These are phyloP conservation scores for Diaporthe nobilis DNA, from an alignment of 2,329 filamentous ascomycete species.

Conservation along the genomic window DNA sequence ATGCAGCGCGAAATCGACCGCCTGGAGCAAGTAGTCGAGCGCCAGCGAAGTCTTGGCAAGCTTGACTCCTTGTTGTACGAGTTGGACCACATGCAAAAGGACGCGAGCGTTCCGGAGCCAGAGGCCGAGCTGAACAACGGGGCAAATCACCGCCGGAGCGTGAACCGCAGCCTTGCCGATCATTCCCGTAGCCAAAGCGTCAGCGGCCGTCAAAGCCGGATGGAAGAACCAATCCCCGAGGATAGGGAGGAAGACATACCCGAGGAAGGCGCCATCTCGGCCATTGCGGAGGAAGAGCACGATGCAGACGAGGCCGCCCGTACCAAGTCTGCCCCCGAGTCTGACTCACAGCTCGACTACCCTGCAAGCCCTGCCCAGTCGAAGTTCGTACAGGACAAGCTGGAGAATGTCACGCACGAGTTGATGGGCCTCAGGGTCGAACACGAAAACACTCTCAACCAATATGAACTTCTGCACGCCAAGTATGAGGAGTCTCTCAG, in stretches of 20 bases:
- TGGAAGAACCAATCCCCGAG: conserved; percentile 69
- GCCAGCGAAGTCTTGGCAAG: conserved; percentile 94
- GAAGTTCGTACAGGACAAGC: conserved; percentile 90
- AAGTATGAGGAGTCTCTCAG: conserved; percentile 94
- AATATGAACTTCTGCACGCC: conserved; percentile 84
- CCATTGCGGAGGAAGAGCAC: conserved; percentile 48
- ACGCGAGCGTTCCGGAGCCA: conserved; percentile 60
- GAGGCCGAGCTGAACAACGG: conserved; percentile 56
- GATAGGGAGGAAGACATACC: conserved; percentile 59
- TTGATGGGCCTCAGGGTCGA: conserved; percentile 91
- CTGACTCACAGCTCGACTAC: conserved; percentile 54
- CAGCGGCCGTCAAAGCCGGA: conserved; percentile 66
- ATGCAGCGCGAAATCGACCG: conserved; percentile 98
- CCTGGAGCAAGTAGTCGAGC: conserved; percentile 93
- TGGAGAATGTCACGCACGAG: conserved; percentile 92
- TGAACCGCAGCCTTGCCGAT: conserved; percentile 58
- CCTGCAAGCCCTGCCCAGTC: conserved; percentile 82
- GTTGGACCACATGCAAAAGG: conserved; percentile 82
- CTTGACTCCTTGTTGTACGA: conserved; percentile 94
- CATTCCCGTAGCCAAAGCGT: conserved; percentile 70
- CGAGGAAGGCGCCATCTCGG: conserved; percentile 40
- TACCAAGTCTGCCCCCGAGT: conserved; percentile 45
- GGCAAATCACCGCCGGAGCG: conserved; percentile 59
- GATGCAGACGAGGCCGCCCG: conserved; percentile 54
- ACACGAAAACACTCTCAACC: conserved; percentile 85